Evolutionary conservation across 2,329 filamentous ascomycete species (phyloP).

Genomic region (Paradendryphiella salina): DNA sequence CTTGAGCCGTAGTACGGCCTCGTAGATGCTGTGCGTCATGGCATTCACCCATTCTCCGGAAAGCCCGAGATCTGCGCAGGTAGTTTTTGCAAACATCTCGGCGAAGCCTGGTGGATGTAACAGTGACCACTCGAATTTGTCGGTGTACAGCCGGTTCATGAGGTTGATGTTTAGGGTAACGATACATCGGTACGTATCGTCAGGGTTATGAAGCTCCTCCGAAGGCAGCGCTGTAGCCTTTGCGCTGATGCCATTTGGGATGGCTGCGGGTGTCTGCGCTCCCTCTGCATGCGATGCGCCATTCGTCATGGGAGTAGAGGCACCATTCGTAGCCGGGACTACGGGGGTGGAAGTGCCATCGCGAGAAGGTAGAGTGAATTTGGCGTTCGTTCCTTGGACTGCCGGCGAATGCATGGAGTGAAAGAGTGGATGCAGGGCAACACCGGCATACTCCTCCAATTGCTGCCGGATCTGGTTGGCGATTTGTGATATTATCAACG

Average conservation of each 20-base stretch:
- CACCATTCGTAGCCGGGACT: slow-evolving; percentile 54
- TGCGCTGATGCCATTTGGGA: slow-evolving; percentile 65
- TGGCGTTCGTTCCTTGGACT: slow-evolving; percentile 36
- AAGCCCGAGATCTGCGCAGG: slow-evolving; percentile 88
- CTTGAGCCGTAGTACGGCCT: slow-evolving; percentile 87
- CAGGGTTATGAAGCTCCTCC: slow-evolving; percentile 78
- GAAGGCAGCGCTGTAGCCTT: slow-evolving; percentile 66
- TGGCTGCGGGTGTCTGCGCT: slow-evolving; percentile 51
- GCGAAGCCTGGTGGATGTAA: slow-evolving; percentile 89
- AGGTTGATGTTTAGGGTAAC: slow-evolving; percentile 90
- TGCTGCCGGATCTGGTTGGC: slow-evolving; percentile 94
- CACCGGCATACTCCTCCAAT: slow-evolving; percentile 92
- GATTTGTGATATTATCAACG: slow-evolving; percentile 73
- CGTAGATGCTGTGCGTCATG: slow-evolving; percentile 95
- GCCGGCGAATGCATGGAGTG: slow-evolving; percentile 57
- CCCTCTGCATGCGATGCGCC: slow-evolving; percentile 51
- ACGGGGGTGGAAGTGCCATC: slow-evolving; percentile 56
- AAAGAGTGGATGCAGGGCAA: slow-evolving; percentile 90
- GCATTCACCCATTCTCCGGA: slow-evolving; percentile 91
- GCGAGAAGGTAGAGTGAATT: slow-evolving; percentile 51
- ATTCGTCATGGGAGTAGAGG: slow-evolving; percentile 59
- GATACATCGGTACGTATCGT: slow-evolving; percentile 93
- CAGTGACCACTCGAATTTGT: slow-evolving; percentile 98
- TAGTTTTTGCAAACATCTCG: slow-evolving; percentile 88
- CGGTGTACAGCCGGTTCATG: slow-evolving; percentile 87